Percentiles rank a stretch among this genome's conserved stretches.
Conservation (phyloP, 2,329 filamentous ascomycete genomes). For the Clonostachys solani region DNA sequence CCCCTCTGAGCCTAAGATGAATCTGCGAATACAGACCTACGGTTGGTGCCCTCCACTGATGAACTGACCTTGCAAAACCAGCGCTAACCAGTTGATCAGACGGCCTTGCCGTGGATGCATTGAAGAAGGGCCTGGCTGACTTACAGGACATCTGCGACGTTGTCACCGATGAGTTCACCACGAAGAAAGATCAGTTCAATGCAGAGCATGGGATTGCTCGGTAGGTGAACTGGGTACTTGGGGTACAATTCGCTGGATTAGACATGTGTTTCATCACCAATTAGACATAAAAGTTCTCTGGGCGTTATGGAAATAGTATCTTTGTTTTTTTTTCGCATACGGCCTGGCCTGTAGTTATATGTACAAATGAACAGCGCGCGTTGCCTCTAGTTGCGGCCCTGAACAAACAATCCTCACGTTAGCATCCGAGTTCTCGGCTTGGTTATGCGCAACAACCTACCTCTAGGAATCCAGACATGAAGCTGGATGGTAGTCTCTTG, state of each 20-base stretch:
- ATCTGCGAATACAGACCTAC: conserved; percentile 94
- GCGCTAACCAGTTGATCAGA: conserved; percentile 41
- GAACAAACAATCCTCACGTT: neutral
- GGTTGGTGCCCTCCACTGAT: conserved; percentile 50
- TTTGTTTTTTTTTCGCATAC: conserved; percentile 14
- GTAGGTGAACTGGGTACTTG: neutral
- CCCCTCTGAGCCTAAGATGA: conserved; percentile 95
- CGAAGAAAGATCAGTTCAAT: conserved; percentile 38
- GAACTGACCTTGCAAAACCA: neutral
- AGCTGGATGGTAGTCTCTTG: conserved; percentile 77
- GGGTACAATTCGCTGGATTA: neutral
- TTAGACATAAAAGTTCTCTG: neutral
- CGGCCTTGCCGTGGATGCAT: conserved; percentile 74
- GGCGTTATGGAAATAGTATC: too few species aligned
- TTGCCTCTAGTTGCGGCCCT: conserved; percentile 52
- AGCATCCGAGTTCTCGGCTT: conserved; percentile 8
- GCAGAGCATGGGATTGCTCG: conserved; percentile 22
- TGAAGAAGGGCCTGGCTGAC: conserved; percentile 87
- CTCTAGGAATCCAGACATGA: conserved; percentile 94
- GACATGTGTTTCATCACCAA: conserved; percentile 6
- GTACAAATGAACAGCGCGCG: conserved; percentile 19
- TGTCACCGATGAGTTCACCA: conserved; percentile 83
- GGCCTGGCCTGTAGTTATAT: conserved; percentile 19
- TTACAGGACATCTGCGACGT: conserved; percentile 91
- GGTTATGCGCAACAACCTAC: conserved; percentile 42